phyloP scores from a whole-genome alignment of 1,139 yeast species.

The Candida pseudoviswanathii region DNA sequence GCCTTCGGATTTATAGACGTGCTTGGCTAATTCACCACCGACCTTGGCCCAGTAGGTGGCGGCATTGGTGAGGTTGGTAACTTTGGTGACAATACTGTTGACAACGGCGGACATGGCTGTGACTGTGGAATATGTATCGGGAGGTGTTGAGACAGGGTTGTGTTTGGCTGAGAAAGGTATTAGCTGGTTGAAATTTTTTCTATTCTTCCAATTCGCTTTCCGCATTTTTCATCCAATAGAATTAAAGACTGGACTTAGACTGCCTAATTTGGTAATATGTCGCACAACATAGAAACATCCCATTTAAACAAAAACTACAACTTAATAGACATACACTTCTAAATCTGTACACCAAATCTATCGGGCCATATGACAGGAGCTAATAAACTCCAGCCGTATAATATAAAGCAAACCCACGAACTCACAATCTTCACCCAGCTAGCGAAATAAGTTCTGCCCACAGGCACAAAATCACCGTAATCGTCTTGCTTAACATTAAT shows the following conservation, averaged over 20 bases:
- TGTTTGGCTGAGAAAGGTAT: neutral
- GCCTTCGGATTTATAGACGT: slow-evolving; percentile 88
- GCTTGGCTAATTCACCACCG: slow-evolving; percentile 82
- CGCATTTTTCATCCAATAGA: slow-evolving; percentile 19
- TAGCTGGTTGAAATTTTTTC: neutral
- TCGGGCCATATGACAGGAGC: slow-evolving; percentile 94
- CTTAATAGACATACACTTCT: slow-evolving; percentile 7
- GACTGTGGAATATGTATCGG: slow-evolving; percentile 6
- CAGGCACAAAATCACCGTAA: slow-evolving; percentile 90
- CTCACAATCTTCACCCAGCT: slow-evolving; percentile 93
- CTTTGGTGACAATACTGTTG: slow-evolving; percentile 38
- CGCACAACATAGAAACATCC: neutral
- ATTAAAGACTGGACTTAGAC: slow-evolving; percentile 17
- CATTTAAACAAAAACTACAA: neutral
- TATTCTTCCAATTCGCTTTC: neutral
- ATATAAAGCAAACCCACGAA: slow-evolving; percentile 86
- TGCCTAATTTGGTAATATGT: slow-evolving; percentile 24
- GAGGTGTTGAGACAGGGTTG: neutral
- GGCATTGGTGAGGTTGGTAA: slow-evolving; percentile 46
- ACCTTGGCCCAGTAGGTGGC: slow-evolving; percentile 91
- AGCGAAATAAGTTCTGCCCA: slow-evolving; percentile 93
- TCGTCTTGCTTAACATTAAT: slow-evolving; percentile 87
- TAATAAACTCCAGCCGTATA: slow-evolving; percentile 87
- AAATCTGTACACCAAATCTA: slow-evolving; percentile 56
- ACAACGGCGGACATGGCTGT: slow-evolving; percentile 45